phyloP scores from a whole-genome alignment of 2,329 filamentous ascomycete genomes.

The Hypoxylon sp. region DNA sequence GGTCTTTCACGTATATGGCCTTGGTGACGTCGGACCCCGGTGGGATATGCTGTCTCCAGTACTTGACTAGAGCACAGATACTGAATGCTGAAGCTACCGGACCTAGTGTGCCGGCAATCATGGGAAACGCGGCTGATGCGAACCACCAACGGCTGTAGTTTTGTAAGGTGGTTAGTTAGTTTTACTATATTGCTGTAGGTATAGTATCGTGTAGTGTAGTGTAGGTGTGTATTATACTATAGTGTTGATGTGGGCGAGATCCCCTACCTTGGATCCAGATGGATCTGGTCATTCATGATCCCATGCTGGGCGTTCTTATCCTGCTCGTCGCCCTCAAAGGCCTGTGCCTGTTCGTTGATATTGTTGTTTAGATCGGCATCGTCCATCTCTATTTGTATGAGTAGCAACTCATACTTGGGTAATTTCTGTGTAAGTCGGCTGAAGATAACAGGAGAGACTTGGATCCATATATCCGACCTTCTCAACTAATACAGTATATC shows the following conservation, averaged over 20 bases:
- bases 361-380: constrained; percentile 51
- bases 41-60: constrained; percentile 72
- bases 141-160: constrained; percentile 67
- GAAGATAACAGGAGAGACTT: background rate
- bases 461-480: constrained; percentile 2
- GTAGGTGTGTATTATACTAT: too few species aligned
- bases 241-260: too few species aligned
- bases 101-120: constrained; percentile 84
- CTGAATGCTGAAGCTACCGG: constrained; percentile 89
- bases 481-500: too few species aligned
- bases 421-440: background rate
- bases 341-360: constrained; percentile 48
- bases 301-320: constrained; percentile 43
- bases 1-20: constrained; percentile 69
- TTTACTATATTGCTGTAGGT: background rate
- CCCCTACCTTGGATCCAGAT: constrained; percentile 56
- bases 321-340: constrained; percentile 31
- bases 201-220: too few species aligned
- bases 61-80: constrained; percentile 83
- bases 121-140: constrained; percentile 71
- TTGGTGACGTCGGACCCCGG: constrained; percentile 57
- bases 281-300: constrained; percentile 51
- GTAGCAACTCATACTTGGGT: background rate
- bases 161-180: background rate
- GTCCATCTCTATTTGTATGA: constrained; percentile 48